A percentile compares a stretch with the other conserved stretches of the same genome.
Conservation (phyloP, 2,329 filamentous ascomycete genomes). For the Sporothrix humicola region DNA sequence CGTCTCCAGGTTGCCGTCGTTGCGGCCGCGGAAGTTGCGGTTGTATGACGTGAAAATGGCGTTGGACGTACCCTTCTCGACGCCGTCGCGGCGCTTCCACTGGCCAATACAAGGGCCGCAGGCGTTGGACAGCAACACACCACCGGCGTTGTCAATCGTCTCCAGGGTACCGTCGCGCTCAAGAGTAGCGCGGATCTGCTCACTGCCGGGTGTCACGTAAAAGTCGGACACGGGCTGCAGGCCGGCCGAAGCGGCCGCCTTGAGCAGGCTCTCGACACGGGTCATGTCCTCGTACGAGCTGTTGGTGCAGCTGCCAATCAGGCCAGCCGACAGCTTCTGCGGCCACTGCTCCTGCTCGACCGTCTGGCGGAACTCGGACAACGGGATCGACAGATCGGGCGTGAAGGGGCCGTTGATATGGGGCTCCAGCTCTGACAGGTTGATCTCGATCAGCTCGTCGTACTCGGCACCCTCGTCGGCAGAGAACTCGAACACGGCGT, state of each 20-base stretch:
- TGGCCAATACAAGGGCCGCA: slow-evolving; percentile 94
- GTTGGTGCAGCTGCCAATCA: slow-evolving; percentile 98
- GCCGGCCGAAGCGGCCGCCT: slow-evolving; percentile 87
- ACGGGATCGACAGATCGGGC: slow-evolving; percentile 88
- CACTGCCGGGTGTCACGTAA: slow-evolving; percentile 94
- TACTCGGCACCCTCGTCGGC: slow-evolving; percentile 85
- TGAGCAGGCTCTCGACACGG: slow-evolving; percentile 87
- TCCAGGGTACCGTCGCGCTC: slow-evolving; percentile 85
- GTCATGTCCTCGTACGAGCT: slow-evolving; percentile 99
- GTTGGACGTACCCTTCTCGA: slow-evolving; percentile 83
- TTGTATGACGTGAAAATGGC: slow-evolving; percentile 98
- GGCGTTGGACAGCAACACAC: slow-evolving; percentile 89
- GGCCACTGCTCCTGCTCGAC: slow-evolving; percentile 90
- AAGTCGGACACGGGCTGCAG: slow-evolving; percentile 89
- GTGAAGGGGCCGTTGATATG: slow-evolving; percentile 98
- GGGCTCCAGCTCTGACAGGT: slow-evolving; percentile 88
- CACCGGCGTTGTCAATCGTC: slow-evolving; percentile 85
- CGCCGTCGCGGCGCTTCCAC: slow-evolving; percentile 89
- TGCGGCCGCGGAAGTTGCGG: slow-evolving; percentile 95
- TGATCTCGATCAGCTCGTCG: slow-evolving; percentile 87
- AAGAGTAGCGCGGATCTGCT: slow-evolving; percentile 94
- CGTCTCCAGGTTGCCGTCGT: slow-evolving; percentile 93
- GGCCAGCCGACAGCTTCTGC: slow-evolving; percentile 83
- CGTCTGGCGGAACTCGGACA: slow-evolving; percentile 86
- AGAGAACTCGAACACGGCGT: slow-evolving; percentile 67